A percentile compares a stretch with the other conserved stretches of the same genome.
These are phyloP conservation scores for Aspergillus sp. DNA, from an alignment of 2,329 filamentous ascomycete species.

Conservation along the genomic window DNA sequence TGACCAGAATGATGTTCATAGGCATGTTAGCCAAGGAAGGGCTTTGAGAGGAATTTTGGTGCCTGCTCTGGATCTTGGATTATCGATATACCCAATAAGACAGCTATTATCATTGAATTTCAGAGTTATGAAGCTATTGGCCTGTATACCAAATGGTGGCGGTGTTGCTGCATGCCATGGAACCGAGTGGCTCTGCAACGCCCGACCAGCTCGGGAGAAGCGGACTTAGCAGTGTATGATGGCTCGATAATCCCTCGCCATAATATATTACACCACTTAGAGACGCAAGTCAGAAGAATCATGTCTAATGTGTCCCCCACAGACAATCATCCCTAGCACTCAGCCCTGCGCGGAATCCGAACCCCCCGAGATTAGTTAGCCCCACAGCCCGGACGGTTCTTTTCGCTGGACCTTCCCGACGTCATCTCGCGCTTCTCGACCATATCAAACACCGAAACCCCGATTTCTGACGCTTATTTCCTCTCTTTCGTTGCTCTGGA, in stretches of 20 bases:
- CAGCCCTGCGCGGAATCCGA: too few species aligned
- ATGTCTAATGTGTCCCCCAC: too few species aligned
- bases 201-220: background rate
- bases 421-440: too few species aligned
- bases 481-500: too few species aligned
- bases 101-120: background rate
- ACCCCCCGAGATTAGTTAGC: too few species aligned
- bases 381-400: too few species aligned
- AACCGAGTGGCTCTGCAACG: background rate
- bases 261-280: background rate
- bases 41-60: conserved; percentile 21
- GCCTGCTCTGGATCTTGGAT: conserved; percentile 3
- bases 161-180: background rate
- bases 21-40: conserved; percentile 65
- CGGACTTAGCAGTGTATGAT: background rate
- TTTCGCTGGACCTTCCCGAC: too few species aligned
- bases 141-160: background rate
- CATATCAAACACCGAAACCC: too few species aligned
- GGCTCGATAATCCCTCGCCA: background rate
- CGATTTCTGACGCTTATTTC: too few species aligned
- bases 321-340: too few species aligned
- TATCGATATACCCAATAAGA: background rate
- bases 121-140: too few species aligned
- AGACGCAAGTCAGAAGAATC: too few species aligned
- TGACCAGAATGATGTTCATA: conserved; percentile 4